Evolutionary conservation across 2,329 filamentous ascomycete species (phyloP), one percentile per base, ranked within the genome.

Genomic region (Furcasterigmium furcatum): DNA sequence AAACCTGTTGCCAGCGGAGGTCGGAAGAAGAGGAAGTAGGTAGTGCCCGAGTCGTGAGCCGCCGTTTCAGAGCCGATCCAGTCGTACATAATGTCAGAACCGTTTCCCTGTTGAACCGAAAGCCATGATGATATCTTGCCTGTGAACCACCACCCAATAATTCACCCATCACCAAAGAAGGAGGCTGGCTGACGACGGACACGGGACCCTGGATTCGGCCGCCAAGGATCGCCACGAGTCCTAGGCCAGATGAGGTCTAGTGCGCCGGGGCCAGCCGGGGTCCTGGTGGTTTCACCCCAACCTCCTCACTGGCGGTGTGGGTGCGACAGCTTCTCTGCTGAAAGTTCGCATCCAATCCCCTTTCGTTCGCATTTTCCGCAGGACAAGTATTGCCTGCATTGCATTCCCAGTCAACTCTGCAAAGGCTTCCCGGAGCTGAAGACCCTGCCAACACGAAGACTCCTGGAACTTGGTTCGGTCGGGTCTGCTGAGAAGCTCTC

Each of bases 11-110:
- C 53, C 19, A 55, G 55, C 13, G 56, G 55, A 27, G 49, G 53
- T 44, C 61, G 57, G 52, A 57, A 66, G 53, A 64, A 63, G 57
- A 70, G 61, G 53, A 64, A 60, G 55, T 60, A 51, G 58, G 42
- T n/a, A n/a, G n/a, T n/a, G n/a, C n/a, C n/a, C n/a, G n/a, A n/a
- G n/a, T n/a, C n/a, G n/a, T n/a, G n/a, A n/a, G n/a, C n/a, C n/a
- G n/a, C n/a, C n/a, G n/a, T n/a, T n/a, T n/a, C n/a, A n/a, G n/a
- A n/a, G n/a, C n/a, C n/a, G n/a, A n/a, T n/a, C n/a, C n/a, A n/a
- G n/a, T n/a, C n/a, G n/a, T n/a, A n/a, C n/a, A n/a, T n/a, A n/a
- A n/a, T n/a, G n/a, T n/a, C n/a, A n/a, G n/a, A n/a, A n/a, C n/a
- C n/a, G n/a, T n/a, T n/a, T n/a, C n/a, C n/a, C n/a, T n/a, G n/a